Evolutionary conservation across 805 yeast genomes (phyloP), one percentile per base, ranked within the genome.

Genomic region (Starmerella stigmatis): DNA sequence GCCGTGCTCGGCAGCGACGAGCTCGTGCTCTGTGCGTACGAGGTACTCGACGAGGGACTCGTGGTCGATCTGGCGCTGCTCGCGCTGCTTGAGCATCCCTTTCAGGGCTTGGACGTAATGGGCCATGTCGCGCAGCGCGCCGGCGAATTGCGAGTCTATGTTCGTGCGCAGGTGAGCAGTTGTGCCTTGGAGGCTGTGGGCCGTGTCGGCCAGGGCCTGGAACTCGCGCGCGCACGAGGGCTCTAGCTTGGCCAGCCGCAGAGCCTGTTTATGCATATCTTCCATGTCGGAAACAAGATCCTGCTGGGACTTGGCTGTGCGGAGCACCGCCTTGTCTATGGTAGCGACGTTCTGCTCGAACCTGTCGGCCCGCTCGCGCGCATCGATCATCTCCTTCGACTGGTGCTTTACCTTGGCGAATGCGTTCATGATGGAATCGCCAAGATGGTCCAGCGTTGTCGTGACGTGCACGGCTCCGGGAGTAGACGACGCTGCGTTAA

Each of bases 361-460:
- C 61, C 85, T 84, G 55, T 82, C 84, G 17, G 88, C 74, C 52
- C 82, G 76, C 55, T 86, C 94, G 53, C 76, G 78, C 33, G 89
- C 86, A 53, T 81, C 92, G 41, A 79, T 70, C 55, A 89, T 85
- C 57, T 85, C 96, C 36, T 81, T 76, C 21, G 67, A 62, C 56
- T 79, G 84, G 41, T 69, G 64, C 39, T 73, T 68, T 5, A 81
- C 79, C 40, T 84, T 79, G 45, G 89, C 81, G 58, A 89, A 85
- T n/a, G 94, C 94, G 59, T 89, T 89, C 81, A 89, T 82, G 34
- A 92, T 78, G 3, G 83, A 80, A 59, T 89, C 98, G 0, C 94
- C 79, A n/a, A 89, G 72, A 12, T 84, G 78, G 41, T 92, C 98
- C 21, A 54, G 45, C 15, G 47, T 59, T 22, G 25, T 28, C n/a